Evolutionary conservation across 148 eudicot genomes (phyloP).

Genomic region (Chenopodium formosanum): DNA sequence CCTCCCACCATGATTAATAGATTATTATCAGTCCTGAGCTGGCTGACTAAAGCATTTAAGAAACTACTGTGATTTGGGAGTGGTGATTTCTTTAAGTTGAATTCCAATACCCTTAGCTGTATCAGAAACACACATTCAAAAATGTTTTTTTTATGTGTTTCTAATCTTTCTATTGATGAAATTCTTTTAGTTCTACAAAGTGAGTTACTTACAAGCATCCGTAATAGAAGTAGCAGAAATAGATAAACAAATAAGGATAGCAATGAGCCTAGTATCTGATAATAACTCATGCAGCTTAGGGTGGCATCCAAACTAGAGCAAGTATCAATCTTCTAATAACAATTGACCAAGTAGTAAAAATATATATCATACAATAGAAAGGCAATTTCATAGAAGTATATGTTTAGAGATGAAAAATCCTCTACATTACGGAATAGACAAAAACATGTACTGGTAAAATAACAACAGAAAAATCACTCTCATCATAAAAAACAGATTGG

Average conservation of each 20-base stretch:
- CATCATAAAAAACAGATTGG: no score
- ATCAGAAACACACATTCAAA: background rate
- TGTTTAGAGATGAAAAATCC: background rate
- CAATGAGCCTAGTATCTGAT: background rate
- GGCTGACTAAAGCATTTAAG: background rate
- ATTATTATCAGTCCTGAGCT: background rate
- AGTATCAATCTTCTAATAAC: background rate
- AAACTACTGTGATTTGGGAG: background rate
- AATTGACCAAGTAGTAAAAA: background rate
- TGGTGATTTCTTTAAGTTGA: background rate
- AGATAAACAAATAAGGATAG: no score
- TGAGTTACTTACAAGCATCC: background rate
- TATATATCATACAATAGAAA: no score
- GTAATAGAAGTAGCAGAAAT: no score
- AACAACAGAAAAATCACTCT: background rate
- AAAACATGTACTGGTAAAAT: background rate
- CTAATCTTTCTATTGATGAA: background rate
- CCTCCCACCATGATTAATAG: background rate
- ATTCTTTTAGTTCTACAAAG: background rate
- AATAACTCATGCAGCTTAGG: background rate
- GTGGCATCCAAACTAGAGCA: background rate
- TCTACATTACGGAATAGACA: background rate
- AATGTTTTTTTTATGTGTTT: background rate
- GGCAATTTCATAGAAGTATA: no score
- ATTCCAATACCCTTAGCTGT: background rate